These are phyloP conservation scores for Solanum peruvianum DNA, from an alignment of 257 asterid species.

Conservation along the genomic window DNA sequence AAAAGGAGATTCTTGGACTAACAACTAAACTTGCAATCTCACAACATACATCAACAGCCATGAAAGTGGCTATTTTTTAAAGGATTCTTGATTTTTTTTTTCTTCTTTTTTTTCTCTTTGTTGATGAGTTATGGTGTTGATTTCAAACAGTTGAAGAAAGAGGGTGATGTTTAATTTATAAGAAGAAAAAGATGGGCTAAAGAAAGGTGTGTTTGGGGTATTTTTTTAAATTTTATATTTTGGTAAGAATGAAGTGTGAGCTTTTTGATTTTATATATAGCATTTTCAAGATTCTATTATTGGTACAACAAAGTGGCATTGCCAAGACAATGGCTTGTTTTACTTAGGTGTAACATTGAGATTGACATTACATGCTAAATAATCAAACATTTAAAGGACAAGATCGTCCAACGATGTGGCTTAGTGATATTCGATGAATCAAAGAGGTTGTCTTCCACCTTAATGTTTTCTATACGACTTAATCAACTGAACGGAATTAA, in stretches of 20 bases:
- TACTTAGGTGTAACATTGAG: slow-evolving; percentile 29
- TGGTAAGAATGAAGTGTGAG: slow-evolving; percentile 26
- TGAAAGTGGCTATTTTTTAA: background rate
- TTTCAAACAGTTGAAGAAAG: background rate
- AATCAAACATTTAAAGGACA: background rate
- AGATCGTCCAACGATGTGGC: background rate
- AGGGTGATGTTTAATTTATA: background rate
- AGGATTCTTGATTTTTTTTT: background rate
- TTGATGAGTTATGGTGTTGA: background rate
- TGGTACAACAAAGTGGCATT: background rate
- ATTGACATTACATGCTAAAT: slow-evolving; percentile 24
- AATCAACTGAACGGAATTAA: background rate
- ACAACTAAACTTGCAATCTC: slow-evolving; percentile 31
- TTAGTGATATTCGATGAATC: too few species aligned
- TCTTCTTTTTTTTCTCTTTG: too few species aligned
- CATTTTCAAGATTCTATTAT: slow-evolving; percentile 8
- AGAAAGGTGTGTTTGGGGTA: background rate
- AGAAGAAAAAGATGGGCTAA: background rate
- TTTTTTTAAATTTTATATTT: background rate
- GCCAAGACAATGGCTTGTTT: slow-evolving; percentile 10
- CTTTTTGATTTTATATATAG: slow-evolving; percentile 21
- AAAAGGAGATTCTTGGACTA: slow-evolving; percentile 72
- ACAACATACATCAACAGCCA: slow-evolving; percentile 67
- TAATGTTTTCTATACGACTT: background rate
- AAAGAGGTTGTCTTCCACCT: background rate